Evolutionary conservation across 257 asterid species (phyloP), one percentile per base, ranked within the genome.

Genomic region (Fraxinus quadrangulata): DNA sequence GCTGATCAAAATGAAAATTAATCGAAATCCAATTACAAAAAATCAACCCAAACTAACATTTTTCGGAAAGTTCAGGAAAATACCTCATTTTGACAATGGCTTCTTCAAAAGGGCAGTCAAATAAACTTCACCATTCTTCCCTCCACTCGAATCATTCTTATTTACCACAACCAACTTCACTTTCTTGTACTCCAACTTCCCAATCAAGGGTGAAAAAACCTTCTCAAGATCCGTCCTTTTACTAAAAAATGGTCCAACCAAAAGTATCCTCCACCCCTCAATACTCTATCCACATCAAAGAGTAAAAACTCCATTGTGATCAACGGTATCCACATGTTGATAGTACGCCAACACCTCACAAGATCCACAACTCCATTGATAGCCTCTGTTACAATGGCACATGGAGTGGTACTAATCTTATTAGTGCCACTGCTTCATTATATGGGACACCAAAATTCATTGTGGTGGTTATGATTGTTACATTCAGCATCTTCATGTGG

Each of bases 361-460:
- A 95, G 94, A 89, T 95, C 98, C 90, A 91, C 47, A 11, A 85
- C 94, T 73, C 97, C 97, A 69, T 95, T 21, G 98, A 97, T 77
- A 95, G 74, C 85, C 99, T 81, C 91, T 95, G 99, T 89, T 91
- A 97, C 91, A 95, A 72, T 16, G 98, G 98, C 67, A 88, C 90
- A 74, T 95, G 97, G 75, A 95, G 83, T 0, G 98, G 92, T 45
- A 93, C 83, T 75, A 95, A 79, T 17, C 99, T 98, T 86, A 98
- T 86, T 51, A 86, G 54, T 9, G 98, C 98, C 75, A 84, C 94
- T 1, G 92, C 94, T 72, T 91, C 97, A 24, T 81, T 91, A 78
- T 93, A 91, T 6, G 98, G 99, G 11, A 96, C 96, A 16, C 96
- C 96, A 13, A 93, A 87, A 72, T 92, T 91, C 99, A 95, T 93